Evolutionary conservation across 2,329 filamentous ascomycete species (phyloP).

Genomic region (Fusarium drepaniforme): DNA sequence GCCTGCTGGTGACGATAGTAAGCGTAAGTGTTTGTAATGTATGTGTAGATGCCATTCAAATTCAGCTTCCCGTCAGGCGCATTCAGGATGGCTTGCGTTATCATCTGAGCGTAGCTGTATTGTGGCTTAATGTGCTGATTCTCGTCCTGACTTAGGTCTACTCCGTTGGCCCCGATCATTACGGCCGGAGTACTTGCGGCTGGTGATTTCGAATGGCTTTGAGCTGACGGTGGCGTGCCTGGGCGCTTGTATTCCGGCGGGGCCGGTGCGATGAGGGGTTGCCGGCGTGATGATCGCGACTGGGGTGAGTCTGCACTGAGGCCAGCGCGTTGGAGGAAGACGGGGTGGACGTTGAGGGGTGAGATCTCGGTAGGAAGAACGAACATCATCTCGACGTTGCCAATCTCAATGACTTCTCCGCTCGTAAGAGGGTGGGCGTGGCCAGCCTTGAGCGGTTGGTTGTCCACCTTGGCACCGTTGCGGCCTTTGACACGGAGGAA

Average conservation of each 20-base stretch:
- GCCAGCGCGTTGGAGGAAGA: slow-evolving; percentile 77
- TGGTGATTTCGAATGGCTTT: slow-evolving; percentile 49
- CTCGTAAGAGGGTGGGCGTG: slow-evolving; percentile 77
- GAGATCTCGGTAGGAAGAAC: slow-evolving; percentile 83
- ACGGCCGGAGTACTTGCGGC: slow-evolving; percentile 52
- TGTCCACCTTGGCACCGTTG: slow-evolving; percentile 91
- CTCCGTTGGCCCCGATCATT: slow-evolving; percentile 60
- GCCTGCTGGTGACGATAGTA: slow-evolving; percentile 86
- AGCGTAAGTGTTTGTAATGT: slow-evolving; percentile 90
- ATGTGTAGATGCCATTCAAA: slow-evolving; percentile 91
- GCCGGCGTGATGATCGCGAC: slow-evolving; percentile 47
- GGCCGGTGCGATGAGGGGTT: slow-evolving; percentile 68
- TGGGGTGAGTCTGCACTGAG: slow-evolving; percentile 53
- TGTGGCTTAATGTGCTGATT: slow-evolving; percentile 95
- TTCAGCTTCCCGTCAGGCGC: slow-evolving; percentile 90
- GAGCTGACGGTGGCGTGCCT: slow-evolving; percentile 68
- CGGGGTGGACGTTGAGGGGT: slow-evolving; percentile 75
- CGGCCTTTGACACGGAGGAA: slow-evolving; percentile 88
- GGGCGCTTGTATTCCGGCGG: slow-evolving; percentile 71
- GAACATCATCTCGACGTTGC: slow-evolving; percentile 98
- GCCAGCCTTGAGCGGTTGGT: slow-evolving; percentile 75
- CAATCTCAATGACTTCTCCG: slow-evolving; percentile 92
- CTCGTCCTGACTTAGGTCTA: slow-evolving; percentile 84
- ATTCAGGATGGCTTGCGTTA: slow-evolving; percentile 93
- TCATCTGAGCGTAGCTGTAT: slow-evolving; percentile 96